These are phyloP conservation scores for Diaporthe eres DNA, from an alignment of 2,329 filamentous ascomycete species.

Conservation along the genomic window DNA sequence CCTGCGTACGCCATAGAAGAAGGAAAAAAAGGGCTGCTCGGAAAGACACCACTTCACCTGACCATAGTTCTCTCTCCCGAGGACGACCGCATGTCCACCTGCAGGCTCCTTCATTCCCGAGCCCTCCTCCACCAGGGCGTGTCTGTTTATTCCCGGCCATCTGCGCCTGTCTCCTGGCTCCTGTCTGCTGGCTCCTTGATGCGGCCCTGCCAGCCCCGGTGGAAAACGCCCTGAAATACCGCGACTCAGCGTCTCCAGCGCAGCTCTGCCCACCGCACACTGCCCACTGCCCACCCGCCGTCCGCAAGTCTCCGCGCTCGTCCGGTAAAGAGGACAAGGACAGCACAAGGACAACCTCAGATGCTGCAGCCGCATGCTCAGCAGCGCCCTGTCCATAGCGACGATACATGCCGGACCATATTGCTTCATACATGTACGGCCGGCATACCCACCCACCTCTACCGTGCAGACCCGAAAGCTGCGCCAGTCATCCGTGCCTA, in stretches of 20 bases:
- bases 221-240: conserved; percentile 12
- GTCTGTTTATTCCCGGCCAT: conserved; percentile 23
- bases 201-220: conserved; percentile 5
- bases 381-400: conserved; percentile 12
- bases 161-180: conserved; percentile 3
- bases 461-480: conserved; percentile 22
- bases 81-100: conserved; percentile 20
- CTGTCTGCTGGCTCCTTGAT: conserved; percentile 29
- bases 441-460: conserved; percentile 8
- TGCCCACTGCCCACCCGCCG: not conserved
- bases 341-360: conserved; percentile 10
- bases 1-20: conserved; percentile 9
- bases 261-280: not conserved
- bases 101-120: conserved; percentile 17
- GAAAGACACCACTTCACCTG: conserved; percentile 5
- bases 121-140: conserved; percentile 1
- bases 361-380: conserved; percentile 32
- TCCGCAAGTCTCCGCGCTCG: conserved; percentile 19
- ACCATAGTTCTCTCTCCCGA: conserved; percentile 18
- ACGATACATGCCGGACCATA: conserved; percentile 23
- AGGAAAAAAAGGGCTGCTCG: conserved; percentile 1
- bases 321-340: conserved; percentile 3
- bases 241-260: not conserved
- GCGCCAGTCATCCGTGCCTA: conserved; percentile 22
- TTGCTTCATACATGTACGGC: conserved; percentile 33